Evolutionary conservation across 2,329 filamentous ascomycete genomes (phyloP), one percentile per base, ranked within the genome.

Genomic region (Aspergillus sp.): DNA sequence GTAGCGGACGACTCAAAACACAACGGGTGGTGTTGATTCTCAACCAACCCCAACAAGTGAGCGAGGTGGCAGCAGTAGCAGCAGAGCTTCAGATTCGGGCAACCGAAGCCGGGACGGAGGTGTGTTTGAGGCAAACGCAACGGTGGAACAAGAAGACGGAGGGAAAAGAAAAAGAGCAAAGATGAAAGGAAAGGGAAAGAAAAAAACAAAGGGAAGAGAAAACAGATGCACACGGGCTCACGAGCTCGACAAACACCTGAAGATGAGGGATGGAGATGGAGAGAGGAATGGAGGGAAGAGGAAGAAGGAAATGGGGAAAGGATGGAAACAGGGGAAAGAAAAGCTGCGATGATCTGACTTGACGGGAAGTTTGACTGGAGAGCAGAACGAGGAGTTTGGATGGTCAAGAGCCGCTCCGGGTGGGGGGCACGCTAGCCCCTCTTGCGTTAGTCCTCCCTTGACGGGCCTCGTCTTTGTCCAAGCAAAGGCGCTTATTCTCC

Each of bases 391-490:
- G 67, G 64, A 68, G 65, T 64, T 64, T 43, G 53, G 57, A 58
- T 41, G 66, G 62, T 65, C 69, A 65, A 70, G 69, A 72, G 69
- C 70, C 66, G 69, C 67, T 62, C 61, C 54, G 61, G 56, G 60
- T 63, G 67, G 66, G 65, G 49, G 60, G 55, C 49, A 15, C 57
- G 17, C 69, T 71, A 70, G 55, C 10, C 63, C 50, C 4, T 3
- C 36, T 49, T 15, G 4, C 45, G 66, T 65, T 68, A 68, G 66
- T 39, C 38, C 47, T 15, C 39, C 43, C 28, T 41, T 39, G 54
- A 55, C 53, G 57, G 52, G 53, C 55, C 43, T 43, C 21, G 41
- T 43, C 43, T 55, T 30, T 53, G 32, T 53, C 36, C 36, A 23
- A 45, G 57, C 30, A 45, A 39, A 36, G 43, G 57, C 57, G 57